These are phyloP conservation scores for Apiospora arundinis DNA, from an alignment of 2,329 filamentous ascomycete species.

Conservation along the genomic window DNA sequence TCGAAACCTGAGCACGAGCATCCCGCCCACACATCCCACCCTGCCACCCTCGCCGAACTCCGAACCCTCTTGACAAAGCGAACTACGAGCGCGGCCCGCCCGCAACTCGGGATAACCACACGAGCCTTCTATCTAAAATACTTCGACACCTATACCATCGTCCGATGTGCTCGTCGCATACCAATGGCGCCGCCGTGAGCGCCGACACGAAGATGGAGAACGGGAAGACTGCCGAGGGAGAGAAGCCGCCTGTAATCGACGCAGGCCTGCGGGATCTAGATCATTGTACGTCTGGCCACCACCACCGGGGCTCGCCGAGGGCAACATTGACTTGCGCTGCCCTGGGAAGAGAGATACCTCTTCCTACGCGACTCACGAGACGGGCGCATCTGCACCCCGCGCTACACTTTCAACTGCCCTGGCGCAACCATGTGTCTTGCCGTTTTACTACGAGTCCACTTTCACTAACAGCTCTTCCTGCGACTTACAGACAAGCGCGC, in stretches of 20 bases:
- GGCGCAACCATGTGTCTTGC: background rate
- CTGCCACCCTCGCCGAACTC: background rate
- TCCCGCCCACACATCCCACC: conserved; percentile 13
- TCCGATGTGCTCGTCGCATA: conserved; percentile 41
- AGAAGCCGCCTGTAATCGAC: conserved; percentile 54
- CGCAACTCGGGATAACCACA: background rate
- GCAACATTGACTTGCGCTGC: background rate
- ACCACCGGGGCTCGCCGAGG: conserved; percentile 24
- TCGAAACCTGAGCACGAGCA: conserved; percentile 11
- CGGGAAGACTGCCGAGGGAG: conserved; percentile 27
- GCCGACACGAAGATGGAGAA: conserved; percentile 19
- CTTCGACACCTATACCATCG: background rate
- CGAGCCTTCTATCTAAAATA: background rate
- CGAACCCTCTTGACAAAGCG: conserved; percentile 4
- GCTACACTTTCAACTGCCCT: background rate
- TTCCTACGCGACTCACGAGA: background rate
- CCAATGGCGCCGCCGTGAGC: conserved; percentile 38
- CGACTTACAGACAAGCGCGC: conserved; percentile 72
- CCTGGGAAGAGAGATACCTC: background rate
- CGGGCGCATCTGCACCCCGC: background rate
- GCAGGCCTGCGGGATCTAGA: conserved; percentile 82
- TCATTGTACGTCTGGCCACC: conserved; percentile 65
- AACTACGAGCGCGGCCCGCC: conserved; percentile 11
- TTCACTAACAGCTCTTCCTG: conserved; percentile 13
- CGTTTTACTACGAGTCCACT: background rate